Base-by-base conservation (phyloP, 306 rosid species). In the Hippophae gyantsensis region DNA sequence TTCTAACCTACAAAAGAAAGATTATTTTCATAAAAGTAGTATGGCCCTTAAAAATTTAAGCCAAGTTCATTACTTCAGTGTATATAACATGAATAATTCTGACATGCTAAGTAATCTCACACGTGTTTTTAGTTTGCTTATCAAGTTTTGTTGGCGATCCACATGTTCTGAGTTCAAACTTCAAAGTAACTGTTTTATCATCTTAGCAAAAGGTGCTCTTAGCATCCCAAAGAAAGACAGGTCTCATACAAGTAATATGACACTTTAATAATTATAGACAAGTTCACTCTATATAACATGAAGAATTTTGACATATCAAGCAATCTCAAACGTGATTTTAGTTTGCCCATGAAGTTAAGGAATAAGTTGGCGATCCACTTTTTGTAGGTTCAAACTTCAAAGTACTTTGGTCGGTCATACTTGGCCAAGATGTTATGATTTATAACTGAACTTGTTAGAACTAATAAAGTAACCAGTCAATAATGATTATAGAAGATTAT, bases 341-440 rank as follows among this genome's bases (percentile, higher is more conserved):
- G 26, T 25, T 13, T 13, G 41, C 53, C 40, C 11, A 27, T 55
- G 23, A 12, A 42, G 44, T 7, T 56, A n/a, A 13, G 48, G 13
- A 43, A 14, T 6, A 38, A 13, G 64, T 25, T 13, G 50, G 46
- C 6, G 74, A 69, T 69, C 75, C 79, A 59, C 71, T 42, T 14
- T 60, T 49, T 44, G 3, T 6, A 58, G 71, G 59, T 58, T 49
- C 67, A 53, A 38, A 47, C 38, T 46, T 46, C 7, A 46, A 9
- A 49, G 25, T 52, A 46, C 59, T 6, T 27, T 55, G 18, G n/a
- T 13, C 18, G 11, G 2, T 50, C 25, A n/a, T 27, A 6, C 12
- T 55, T 10, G 5, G 44, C 44, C 43, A 55, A 38, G 6, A n/a
- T 27, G 42, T 38, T 13, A 12, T 13, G 6, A n/a, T 49, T n/a